Conservation (phyloP, 306 rosid genomes). For the Castanopsis chinensis region DNA sequence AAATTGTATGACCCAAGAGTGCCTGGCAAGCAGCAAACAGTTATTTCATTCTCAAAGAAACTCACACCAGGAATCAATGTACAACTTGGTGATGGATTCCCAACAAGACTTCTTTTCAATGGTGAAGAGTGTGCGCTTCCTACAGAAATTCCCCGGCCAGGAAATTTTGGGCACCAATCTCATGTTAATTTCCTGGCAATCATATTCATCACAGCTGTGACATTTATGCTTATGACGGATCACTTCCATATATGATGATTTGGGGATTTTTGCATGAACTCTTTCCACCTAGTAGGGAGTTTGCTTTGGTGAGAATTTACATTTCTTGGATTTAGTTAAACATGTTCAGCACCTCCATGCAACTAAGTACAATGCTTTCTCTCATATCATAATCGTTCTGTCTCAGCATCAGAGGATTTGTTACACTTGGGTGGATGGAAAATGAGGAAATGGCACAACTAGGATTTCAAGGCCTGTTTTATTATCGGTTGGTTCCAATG, state of each 20-base stretch:
- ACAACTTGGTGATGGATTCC: constrained; percentile 55
- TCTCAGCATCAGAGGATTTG: not conserved
- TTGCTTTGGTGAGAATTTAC: constrained; percentile 1
- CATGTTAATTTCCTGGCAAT: constrained; percentile 16
- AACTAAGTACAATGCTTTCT: not conserved
- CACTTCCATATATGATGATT: constrained; percentile 17
- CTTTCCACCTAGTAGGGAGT: not conserved
- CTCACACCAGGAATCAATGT: constrained; percentile 34
- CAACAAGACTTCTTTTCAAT: constrained; percentile 69
- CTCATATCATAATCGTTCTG: not conserved
- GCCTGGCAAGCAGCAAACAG: constrained; percentile 88
- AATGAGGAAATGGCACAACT: not conserved
- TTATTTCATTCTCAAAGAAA: constrained; percentile 63
- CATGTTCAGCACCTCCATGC: not conserved
- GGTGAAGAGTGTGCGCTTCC: constrained; percentile 85
- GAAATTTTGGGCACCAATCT: constrained; percentile 24
- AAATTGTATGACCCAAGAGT: constrained; percentile 37
- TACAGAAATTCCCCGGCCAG: constrained; percentile 30
- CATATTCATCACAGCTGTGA: constrained; percentile 28
- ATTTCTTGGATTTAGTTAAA: not conserved
- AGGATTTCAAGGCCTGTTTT: not conserved
- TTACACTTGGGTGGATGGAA: not conserved
- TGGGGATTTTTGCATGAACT: not conserved
- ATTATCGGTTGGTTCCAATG: not conserved
- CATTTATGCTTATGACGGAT: constrained; percentile 42